These are phyloP conservation scores for Pelargonium australe DNA, from an alignment of 441 rosid species.

Conservation along the genomic window DNA sequence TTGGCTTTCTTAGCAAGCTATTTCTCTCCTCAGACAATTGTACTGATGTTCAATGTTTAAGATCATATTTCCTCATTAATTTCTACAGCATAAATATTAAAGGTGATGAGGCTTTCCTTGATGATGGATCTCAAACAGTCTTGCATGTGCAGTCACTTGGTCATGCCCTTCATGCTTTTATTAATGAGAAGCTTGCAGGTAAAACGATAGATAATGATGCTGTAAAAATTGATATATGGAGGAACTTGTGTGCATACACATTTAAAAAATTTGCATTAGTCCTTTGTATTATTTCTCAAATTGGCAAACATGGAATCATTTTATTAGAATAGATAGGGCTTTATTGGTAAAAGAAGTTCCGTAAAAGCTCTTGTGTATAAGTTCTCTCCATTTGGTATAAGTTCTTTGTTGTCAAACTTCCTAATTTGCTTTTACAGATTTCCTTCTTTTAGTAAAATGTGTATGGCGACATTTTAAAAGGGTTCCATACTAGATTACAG, in stretches of 20 bases:
- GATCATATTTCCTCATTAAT: conserved; percentile 7
- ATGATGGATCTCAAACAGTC: conserved; percentile 61
- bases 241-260: not conserved
- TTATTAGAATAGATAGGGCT: not conserved
- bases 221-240: not conserved
- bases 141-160: conserved; percentile 87
- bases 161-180: conserved; percentile 72
- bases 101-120: conserved; percentile 51
- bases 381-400: not conserved
- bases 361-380: not conserved
- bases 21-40: conserved; percentile 9
- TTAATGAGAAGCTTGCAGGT: conserved; percentile 85
- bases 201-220: conserved; percentile 1
- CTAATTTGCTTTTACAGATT: not conserved
- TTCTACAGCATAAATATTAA: conserved; percentile 46
- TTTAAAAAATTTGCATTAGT: not conserved
- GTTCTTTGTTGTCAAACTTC: not conserved
- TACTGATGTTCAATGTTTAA: not conserved
- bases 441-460: not conserved
- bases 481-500: not conserved
- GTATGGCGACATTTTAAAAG: conserved; percentile 7
- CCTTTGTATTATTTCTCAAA: not conserved
- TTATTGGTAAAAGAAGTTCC: not conserved
- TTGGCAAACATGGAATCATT: not conserved
- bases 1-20: not conserved